phyloP scores from a whole-genome alignment of 768 basidiomycete genomes.

The Asterophora parasitica region DNA sequence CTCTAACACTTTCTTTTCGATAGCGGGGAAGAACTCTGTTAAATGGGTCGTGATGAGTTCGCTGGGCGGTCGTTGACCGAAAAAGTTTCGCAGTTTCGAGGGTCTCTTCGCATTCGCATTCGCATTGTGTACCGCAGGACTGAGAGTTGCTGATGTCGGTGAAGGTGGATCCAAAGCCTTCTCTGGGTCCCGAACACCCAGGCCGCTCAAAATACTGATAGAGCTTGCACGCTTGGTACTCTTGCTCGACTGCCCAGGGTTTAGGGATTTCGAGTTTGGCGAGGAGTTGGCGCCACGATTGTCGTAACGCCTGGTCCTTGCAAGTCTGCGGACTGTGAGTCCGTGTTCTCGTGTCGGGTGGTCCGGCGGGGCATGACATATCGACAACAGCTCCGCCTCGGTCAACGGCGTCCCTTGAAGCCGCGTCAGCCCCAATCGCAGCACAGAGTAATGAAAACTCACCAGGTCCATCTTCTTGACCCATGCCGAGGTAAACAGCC shows the following conservation, averaged over 20 bases:
- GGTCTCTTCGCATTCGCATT: conserved; percentile 49
- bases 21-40: conserved; percentile 91
- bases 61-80: conserved; percentile 95
- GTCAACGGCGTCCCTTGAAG: conserved; percentile 65
- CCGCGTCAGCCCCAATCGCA: conserved; percentile 3
- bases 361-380: conserved; percentile 79
- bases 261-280: conserved; percentile 24
- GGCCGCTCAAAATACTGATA: conserved; percentile 88
- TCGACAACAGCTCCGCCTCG: conserved; percentile 72
- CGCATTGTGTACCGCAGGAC: conserved; percentile 30
- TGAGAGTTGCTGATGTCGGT: conserved; percentile 34
- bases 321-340: conserved; percentile 62
- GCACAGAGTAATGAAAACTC: conserved; percentile 15
- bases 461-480: conserved; percentile 50
- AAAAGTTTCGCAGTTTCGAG: conserved; percentile 88
- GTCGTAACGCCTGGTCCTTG: conserved; percentile 37
- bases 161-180: conserved; percentile 58
- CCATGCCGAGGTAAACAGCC: conserved; percentile 74
- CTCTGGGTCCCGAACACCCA: conserved; percentile 83
- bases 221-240: conserved; percentile 90
- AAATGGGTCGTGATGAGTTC: conserved; percentile 95
- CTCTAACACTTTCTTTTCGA: conserved; percentile 87
- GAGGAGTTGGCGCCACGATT: conserved; percentile 35
- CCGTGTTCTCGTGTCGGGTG: conserved; percentile 78
- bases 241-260: conserved; percentile 29